phyloP scores from a whole-genome alignment of 371 early-diverging fungal species.

The Mucor sp. region DNA sequence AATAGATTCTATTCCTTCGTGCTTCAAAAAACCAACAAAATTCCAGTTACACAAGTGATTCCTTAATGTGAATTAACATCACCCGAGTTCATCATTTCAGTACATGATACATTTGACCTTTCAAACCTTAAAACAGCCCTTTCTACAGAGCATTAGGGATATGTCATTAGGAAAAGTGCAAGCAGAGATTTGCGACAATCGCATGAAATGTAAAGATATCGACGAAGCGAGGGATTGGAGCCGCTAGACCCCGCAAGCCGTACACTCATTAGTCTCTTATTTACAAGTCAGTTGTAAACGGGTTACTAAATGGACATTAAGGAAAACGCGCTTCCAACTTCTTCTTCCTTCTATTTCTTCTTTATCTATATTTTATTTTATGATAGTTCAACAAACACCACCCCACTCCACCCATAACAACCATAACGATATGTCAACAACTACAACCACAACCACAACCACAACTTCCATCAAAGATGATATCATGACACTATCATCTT shows the following conservation, averaged over 20 bases:
- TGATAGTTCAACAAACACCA: constrained; percentile 10
- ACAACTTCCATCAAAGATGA: constrained; percentile 7
- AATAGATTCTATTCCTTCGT: constrained; percentile 4
- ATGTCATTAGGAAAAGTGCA: background rate
- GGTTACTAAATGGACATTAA: background rate
- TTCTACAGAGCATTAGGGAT: background rate
- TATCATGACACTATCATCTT: constrained; percentile 16
- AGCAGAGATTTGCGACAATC: background rate
- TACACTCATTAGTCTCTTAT: background rate
- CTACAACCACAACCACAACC: background rate
- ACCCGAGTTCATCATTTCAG: background rate
- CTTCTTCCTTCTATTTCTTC: constrained; percentile 5
- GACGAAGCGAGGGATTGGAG: background rate
- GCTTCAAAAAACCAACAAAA: background rate
- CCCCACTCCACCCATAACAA: constrained; percentile 3
- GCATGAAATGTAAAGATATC: background rate
- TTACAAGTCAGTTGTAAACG: constrained; percentile 1
- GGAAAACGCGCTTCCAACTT: background rate
- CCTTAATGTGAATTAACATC: constrained; percentile 2
- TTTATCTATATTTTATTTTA: constrained; percentile 3
- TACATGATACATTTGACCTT: background rate
- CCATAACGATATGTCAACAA: constrained; percentile 2
- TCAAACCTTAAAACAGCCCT: background rate
- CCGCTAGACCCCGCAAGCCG: background rate
- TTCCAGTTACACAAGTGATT: constrained; percentile 1